Evolutionary conservation across 768 basidiomycete species (phyloP).

Genomic region (Omphalotus guepiniiformis): DNA sequence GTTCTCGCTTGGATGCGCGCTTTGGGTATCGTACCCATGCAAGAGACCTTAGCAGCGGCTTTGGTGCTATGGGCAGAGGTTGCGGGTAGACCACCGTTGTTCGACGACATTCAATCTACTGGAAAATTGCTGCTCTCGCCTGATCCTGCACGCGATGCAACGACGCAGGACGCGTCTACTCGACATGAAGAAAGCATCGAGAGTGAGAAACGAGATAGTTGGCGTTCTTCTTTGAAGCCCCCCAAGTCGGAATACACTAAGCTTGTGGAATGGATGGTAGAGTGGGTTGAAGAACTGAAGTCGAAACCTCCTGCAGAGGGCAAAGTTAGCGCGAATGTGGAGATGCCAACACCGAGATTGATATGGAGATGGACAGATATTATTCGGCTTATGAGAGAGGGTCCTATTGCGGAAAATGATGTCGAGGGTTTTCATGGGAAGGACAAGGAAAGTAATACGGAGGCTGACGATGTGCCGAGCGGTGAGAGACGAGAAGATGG

Average conservation of each 20-base stretch:
- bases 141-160: not conserved
- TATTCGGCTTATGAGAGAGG: slow-evolving; percentile 3
- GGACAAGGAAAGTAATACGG: no score
- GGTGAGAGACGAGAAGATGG: no score
- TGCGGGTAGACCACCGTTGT: not conserved
- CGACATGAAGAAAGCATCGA: not conserved
- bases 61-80: slow-evolving; percentile 8
- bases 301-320: not conserved
- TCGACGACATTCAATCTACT: not conserved
- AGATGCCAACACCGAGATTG: slow-evolving; percentile 2
- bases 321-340: not conserved
- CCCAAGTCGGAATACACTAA: slow-evolving; percentile 6
- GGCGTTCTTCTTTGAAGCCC: no score
- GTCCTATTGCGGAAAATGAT: not conserved
- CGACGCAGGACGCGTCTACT: not conserved
- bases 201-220: not conserved
- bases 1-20: slow-evolving; percentile 3
- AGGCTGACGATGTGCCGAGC: no score
- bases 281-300: slow-evolving; percentile 5
- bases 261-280: slow-evolving; percentile 4
- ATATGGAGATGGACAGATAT: slow-evolving; percentile 4
- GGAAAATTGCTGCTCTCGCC: not conserved
- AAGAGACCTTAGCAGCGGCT: slow-evolving; percentile 4
- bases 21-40: not conserved
- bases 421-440: no score